Percentiles rank a stretch among this genome's conserved stretches.
phyloP scores from a whole-genome alignment of 495 filamentous ascomycete species.

The Hypoxylon subgilvum region DNA sequence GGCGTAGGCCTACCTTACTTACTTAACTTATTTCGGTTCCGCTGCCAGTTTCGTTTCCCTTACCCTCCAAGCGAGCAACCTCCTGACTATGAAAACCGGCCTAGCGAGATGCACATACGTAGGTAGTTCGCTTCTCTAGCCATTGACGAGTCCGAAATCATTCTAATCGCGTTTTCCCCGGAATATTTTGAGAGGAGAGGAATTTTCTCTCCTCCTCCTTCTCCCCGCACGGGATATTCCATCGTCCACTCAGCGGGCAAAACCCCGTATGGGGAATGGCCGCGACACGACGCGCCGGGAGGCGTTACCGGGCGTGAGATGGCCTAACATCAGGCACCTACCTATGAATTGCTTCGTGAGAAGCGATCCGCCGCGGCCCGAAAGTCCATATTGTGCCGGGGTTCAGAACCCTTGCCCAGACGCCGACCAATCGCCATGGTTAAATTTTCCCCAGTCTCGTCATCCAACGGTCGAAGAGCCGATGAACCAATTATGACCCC shows the following conservation, averaged over 20 bases:
- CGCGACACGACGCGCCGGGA: slow-evolving; percentile 36
- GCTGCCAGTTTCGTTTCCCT: slow-evolving; percentile 9
- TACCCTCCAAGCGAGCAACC: slow-evolving; percentile 23
- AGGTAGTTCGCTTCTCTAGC: slow-evolving; percentile 10
- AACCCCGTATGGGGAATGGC: slow-evolving; percentile 21
- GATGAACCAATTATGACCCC: slow-evolving; percentile 12
- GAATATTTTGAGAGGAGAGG: slow-evolving; percentile 4
- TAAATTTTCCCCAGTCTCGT: slow-evolving; percentile 29
- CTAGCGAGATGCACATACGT: slow-evolving; percentile 14
- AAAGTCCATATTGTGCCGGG: slow-evolving; percentile 42
- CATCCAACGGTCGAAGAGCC: slow-evolving; percentile 29
- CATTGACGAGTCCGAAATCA: background rate
- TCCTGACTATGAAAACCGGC: slow-evolving; percentile 12
- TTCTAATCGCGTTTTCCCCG: slow-evolving; percentile 14
- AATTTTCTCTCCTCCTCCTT: slow-evolving; percentile 7
- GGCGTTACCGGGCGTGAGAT: slow-evolving; percentile 29
- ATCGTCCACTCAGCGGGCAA: slow-evolving; percentile 6
- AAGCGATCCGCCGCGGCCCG: slow-evolving; percentile 38
- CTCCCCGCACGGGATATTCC: slow-evolving; percentile 29
- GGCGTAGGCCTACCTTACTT: slow-evolving; percentile 27
- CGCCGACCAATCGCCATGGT: slow-evolving; percentile 15
- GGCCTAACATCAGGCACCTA: slow-evolving; percentile 9
- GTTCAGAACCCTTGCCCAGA: slow-evolving; percentile 22
- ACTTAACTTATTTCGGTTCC: slow-evolving; percentile 21
- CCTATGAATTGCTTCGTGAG: slow-evolving; percentile 2